These are phyloP conservation scores for Ananas comosus DNA, from an alignment of 176 grass and related monocot species.

Conservation along the genomic window DNA sequence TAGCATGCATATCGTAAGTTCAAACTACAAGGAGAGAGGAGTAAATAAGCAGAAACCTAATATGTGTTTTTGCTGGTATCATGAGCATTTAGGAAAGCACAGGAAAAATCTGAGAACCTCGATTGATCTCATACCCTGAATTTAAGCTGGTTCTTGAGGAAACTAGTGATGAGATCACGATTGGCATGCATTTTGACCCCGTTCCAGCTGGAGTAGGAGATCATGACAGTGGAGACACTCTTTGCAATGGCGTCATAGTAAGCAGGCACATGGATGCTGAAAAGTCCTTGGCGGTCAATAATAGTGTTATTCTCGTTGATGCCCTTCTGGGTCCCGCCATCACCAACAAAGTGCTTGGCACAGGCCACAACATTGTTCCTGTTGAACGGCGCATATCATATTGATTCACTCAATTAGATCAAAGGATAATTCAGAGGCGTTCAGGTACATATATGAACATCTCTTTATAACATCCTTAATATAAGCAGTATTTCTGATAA, in stretches of 20 bases:
- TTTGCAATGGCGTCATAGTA: conserved; percentile 52
- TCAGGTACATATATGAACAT: too few relatives aligned
- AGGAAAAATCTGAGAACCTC: not conserved
- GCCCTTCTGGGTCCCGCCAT: conserved; percentile 74
- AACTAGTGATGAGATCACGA: conserved; percentile 38
- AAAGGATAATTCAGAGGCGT: too few relatives aligned
- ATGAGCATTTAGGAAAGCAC: too few relatives aligned
- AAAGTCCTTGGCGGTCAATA: conserved; percentile 30
- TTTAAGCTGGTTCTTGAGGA: conserved; percentile 56
- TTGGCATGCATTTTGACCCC: conserved; percentile 86
- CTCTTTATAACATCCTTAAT: too few relatives aligned
- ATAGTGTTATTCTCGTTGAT: conserved; percentile 93
- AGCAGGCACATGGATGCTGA: conserved; percentile 81
- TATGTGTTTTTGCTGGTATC: too few relatives aligned
- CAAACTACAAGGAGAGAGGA: not conserved
- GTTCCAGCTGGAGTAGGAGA: conserved; percentile 97
- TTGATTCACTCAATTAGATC: not conserved
- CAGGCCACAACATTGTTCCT: conserved; percentile 81
- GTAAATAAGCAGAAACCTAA: not conserved
- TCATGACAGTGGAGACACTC: conserved; percentile 92
- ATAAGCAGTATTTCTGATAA: too few relatives aligned
- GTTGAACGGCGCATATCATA: conserved; percentile 2
- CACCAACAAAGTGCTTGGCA: conserved; percentile 87
- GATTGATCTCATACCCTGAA: conserved; percentile 37
- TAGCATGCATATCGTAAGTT: too few relatives aligned